Conservation (phyloP, 306 rosid species). For the Dryas alaskensis region DNA sequence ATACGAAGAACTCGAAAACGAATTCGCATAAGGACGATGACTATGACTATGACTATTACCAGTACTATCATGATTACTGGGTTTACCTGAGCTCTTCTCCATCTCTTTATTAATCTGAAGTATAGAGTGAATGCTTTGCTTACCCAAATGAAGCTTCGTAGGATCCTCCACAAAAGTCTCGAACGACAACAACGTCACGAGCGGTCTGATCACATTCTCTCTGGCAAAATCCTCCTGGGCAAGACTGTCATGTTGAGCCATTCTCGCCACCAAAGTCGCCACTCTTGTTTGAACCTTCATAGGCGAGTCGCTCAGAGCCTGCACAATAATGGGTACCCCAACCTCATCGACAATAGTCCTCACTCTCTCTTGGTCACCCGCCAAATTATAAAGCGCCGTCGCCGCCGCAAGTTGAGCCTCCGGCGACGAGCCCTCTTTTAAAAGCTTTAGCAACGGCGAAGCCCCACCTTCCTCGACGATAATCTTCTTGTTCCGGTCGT, state of each 20-base stretch:
- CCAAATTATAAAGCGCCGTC: conserved; percentile 45
- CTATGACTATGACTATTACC: neutral
- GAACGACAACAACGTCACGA: conserved; percentile 45
- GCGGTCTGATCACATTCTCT: conserved; percentile 63
- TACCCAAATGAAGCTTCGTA: conserved; percentile 33
- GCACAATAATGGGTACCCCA: conserved; percentile 58
- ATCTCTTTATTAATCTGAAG: conserved; percentile 58
- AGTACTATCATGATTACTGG: neutral
- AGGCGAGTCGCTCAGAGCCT: conserved; percentile 55
- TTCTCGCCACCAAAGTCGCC: conserved; percentile 58
- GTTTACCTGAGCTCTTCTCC: conserved; percentile 37
- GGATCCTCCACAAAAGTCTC: conserved; percentile 50
- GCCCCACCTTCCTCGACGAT: conserved; percentile 67
- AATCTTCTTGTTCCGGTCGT: conserved; percentile 66
- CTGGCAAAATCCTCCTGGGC: conserved; percentile 71
- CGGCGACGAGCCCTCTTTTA: conserved; percentile 49
- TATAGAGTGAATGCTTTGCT: conserved; percentile 60
- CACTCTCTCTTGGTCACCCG: conserved; percentile 51
- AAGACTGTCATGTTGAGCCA: conserved; percentile 58
- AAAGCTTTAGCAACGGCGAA: conserved; percentile 61
- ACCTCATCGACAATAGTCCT: conserved; percentile 43
- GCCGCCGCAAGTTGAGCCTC: conserved; percentile 59
- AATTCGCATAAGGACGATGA: conserved; percentile 18
- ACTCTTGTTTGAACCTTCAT: conserved; percentile 51
- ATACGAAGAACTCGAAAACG: conserved; percentile 34